Evolutionary conservation across 257 asterid genomes (phyloP), one percentile per base, ranked within the genome.

Genomic region (Osmanthus fragrans): DNA sequence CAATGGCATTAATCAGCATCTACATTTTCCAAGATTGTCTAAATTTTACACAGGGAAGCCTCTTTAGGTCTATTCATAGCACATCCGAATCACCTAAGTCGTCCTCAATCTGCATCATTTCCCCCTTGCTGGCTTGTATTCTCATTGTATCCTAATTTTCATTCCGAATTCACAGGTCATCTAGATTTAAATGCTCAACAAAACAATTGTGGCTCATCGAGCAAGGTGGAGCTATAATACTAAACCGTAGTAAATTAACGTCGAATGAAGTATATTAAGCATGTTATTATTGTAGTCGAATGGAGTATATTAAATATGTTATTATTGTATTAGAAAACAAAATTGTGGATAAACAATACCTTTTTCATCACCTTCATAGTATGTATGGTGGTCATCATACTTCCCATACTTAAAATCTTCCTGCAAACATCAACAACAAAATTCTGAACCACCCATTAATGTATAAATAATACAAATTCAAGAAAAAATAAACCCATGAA

Each of bases 321-420:
- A 56, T 6, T 56, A n/a, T 1, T 5, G 29, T n/a, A 56, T 2
- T 56, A 2, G 21, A 63, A 3, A 63, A 25, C 36, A 27, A 63
- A 63, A 23, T 63, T 63, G 69, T 19, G 40, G 39, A 72, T 23
- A 65, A 58, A 76, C 8, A 18, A 8, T 80, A 89, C 98, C 92
- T 86, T 77, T 85, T 7, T 86, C 91, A 45, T 90, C 97, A 79
- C 83, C 86, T 86, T 94, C 98, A 67, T 15, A 85, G 81, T 80
- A 94, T 15, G 98, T 89, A 47, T 92, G 97, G 76, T 89, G 94
- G 27, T 40, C 91, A 86, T 92, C 98, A 70, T 87, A 94, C 77
- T 81, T 79, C n/a, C 98, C 98, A 73, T 76, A 86, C 69, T 56
- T 54, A 86, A 74, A 94, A 58, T 94, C 97, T 64, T 87, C 97